phyloP scores from a whole-genome alignment of 2,329 filamentous ascomycete species.

The Pseudogymnoascus sp. region DNA sequence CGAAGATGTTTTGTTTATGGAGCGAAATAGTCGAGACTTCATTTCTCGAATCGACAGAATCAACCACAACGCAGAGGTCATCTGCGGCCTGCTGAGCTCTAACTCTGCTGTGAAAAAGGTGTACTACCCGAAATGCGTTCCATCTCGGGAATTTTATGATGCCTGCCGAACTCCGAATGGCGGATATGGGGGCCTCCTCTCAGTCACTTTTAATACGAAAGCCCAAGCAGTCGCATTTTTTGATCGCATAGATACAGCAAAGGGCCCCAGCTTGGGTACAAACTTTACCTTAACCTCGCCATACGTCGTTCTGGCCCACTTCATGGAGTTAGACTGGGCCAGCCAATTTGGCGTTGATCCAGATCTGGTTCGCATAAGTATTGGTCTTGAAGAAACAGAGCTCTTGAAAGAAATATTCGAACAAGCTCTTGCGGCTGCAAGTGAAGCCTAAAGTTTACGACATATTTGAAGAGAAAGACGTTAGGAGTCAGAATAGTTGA shows the following conservation, averaged over 20 bases:
- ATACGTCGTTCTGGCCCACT: conserved; percentile 88
- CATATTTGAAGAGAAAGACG: background rate
- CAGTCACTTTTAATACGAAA: conserved; percentile 66
- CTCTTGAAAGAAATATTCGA: conserved; percentile 57
- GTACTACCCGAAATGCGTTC: conserved; percentile 77
- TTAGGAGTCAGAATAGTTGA: background rate
- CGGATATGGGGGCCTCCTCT: conserved; percentile 85
- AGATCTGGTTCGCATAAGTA: conserved; percentile 75
- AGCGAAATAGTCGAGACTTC: conserved; percentile 93
- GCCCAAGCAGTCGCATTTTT: conserved; percentile 73
- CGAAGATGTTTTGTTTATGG: conserved; percentile 89
- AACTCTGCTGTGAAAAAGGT: conserved; percentile 63
- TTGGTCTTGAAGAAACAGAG: conserved; percentile 74
- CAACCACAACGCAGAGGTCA: conserved; percentile 75
- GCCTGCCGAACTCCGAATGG: conserved; percentile 62
- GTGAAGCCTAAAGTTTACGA: background rate
- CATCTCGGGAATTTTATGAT: conserved; percentile 68
- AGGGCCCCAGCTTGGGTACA: conserved; percentile 89
- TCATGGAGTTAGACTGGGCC: conserved; percentile 86
- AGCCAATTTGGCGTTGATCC: conserved; percentile 71
- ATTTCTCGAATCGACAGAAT: conserved; percentile 72
- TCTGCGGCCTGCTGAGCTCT: conserved; percentile 61
- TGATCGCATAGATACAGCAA: conserved; percentile 77
- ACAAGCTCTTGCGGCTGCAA: conserved; percentile 57
- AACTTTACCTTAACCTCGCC: conserved; percentile 93